Base-by-base conservation (phyloP, 139 green algal genomes). In the Coelastrella sp. region DNA sequence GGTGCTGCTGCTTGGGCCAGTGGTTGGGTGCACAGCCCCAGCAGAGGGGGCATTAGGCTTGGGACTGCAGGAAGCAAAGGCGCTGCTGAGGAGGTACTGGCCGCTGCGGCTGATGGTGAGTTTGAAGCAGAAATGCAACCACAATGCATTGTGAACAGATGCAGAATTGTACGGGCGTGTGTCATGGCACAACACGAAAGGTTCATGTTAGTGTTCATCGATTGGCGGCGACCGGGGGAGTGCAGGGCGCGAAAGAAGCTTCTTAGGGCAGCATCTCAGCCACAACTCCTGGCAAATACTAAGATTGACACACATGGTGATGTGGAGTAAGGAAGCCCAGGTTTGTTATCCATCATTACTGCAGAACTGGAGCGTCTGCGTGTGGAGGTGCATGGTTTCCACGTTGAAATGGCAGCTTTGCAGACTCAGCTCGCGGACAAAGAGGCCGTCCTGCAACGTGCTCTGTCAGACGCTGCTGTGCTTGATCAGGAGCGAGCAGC, bases 321-420 rank as follows among this genome's bases (percentile, higher is more conserved):
- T n/a, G n/a, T n/a, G n/a, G n/a, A n/a, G n/a, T n/a, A n/a, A n/a
- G n/a, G n/a, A n/a, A n/a, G n/a, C n/a, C n/a, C n/a, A n/a, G n/a
- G n/a, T 13, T 23, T 13, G 15, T 0, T 25, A 0, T 62, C 21
- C 4, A 38, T 34, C 77, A n/a, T n/a, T 19, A n/a, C n/a, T 60
- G 48, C 50, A 71, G 80, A 86, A 67, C 35, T 86, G 23, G 80
- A 86, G 25, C 50, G 80, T n/a, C 80, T 86, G 35, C 51, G 80
- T 5, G 9, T 45, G 4, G 80, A 86, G 68, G 80, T 86, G 23
- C 80, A 86, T 27, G 34, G 80, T 50, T 69, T 79, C n/a, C 80
- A 86, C 17, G 9, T 86, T 7, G 80, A 86, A 67, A 38, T 86
- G 25, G 50, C 34, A 32, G 64, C 34, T 1, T 37, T 86, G 67